Evolutionary conservation across 2,329 filamentous ascomycete species (phyloP).

Genomic region (Eurotiales sp.): DNA sequence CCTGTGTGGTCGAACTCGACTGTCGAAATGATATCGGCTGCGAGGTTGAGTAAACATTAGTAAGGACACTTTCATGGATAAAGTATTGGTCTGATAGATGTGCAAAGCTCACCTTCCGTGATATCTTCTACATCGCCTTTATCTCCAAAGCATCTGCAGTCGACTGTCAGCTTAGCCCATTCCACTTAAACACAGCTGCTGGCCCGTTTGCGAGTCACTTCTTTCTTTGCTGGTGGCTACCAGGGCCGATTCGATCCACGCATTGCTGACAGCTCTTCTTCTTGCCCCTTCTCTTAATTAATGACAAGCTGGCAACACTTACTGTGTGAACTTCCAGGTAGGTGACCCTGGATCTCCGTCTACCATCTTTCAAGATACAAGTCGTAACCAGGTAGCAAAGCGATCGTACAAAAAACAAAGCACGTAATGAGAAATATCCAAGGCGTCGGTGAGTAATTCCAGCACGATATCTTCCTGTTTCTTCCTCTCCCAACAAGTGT

Average conservation of each 20-base stretch:
- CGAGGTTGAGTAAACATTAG: neutral
- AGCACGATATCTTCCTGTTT: neutral
- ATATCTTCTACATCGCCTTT: constrained; percentile 99
- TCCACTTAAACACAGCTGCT: neutral
- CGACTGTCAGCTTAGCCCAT: constrained; percentile 14
- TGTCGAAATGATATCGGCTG: constrained; percentile 51
- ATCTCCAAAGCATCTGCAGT: constrained; percentile 88
- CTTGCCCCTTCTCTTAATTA: neutral
- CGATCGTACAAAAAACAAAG: constrained; percentile 16
- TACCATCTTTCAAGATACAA: constrained; percentile 70
- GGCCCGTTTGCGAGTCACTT: no score
- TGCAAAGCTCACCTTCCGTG: constrained; percentile 72
- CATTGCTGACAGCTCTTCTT: neutral
- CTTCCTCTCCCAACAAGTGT: neutral
- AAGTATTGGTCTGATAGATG: no score
- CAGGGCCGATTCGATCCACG: neutral
- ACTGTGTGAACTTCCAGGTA: constrained; percentile 99
- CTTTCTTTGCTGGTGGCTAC: neutral
- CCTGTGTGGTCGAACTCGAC: constrained; percentile 53
- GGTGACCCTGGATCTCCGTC: constrained; percentile 90
- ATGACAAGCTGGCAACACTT: constrained; percentile 44
- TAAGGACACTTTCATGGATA: neutral
- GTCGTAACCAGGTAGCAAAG: constrained; percentile 26
- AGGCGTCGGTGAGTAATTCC: neutral
- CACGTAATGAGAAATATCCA: constrained; percentile 6